A percentile compares a stretch with the other conserved stretches of the same genome.
These are phyloP conservation scores for Pichia insulana DNA, from an alignment of 805 yeast genomes.

Conservation along the genomic window DNA sequence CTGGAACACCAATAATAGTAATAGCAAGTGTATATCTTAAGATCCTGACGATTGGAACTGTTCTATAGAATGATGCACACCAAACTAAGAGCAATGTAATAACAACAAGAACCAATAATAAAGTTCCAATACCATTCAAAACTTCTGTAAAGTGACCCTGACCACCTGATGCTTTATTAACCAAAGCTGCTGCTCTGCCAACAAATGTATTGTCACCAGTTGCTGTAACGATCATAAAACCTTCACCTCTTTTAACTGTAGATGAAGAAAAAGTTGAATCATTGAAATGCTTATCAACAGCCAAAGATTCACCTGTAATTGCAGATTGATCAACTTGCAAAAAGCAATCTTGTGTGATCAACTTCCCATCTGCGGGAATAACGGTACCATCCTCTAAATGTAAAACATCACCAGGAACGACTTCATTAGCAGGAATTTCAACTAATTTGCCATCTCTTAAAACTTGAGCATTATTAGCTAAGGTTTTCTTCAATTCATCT, in stretches of 20 bases:
- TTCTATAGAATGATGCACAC: conserved; percentile 84
- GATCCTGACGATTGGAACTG: conserved; percentile 69
- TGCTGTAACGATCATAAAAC: conserved; percentile 79
- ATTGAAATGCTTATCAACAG: conserved; percentile 81
- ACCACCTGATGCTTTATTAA: conserved; percentile 81
- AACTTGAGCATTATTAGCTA: conserved; percentile 77
- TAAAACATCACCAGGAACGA: conserved; percentile 90
- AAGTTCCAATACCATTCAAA: conserved; percentile 88
- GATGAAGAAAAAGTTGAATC: conserved; percentile 81
- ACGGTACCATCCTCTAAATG: conserved; percentile 88
- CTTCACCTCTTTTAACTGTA: conserved; percentile 86
- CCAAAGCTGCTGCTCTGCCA: conserved; percentile 91
- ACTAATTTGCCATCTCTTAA: conserved; percentile 68
- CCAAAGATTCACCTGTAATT: conserved; percentile 88
- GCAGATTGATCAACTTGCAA: conserved; percentile 90
- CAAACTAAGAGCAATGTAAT: conserved; percentile 75
- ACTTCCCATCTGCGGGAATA: conserved; percentile 85
- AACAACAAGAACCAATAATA: conserved; percentile 73
- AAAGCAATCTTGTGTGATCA: conserved; percentile 71
- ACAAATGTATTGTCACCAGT: conserved; percentile 89
- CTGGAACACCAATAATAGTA: conserved; percentile 92
- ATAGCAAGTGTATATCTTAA: conserved; percentile 83
- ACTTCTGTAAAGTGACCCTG: conserved; percentile 91
- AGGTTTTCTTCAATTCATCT: conserved; percentile 84
- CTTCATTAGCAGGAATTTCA: conserved; percentile 72